These are phyloP conservation scores for Mycena vitilis DNA, from an alignment of 768 basidiomycete species.

Conservation along the genomic window DNA sequence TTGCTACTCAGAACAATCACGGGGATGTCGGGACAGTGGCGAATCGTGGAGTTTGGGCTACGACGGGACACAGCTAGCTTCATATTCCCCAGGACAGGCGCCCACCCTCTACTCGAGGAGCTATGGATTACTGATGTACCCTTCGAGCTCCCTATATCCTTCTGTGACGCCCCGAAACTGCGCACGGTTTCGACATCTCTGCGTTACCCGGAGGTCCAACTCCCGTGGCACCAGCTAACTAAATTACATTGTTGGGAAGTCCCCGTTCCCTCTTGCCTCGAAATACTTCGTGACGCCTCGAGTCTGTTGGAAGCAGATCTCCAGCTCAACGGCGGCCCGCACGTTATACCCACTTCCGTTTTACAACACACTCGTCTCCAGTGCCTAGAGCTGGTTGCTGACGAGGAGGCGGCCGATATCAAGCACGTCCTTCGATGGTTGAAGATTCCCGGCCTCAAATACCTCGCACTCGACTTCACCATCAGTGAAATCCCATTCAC, in stretches of 20 bases:
- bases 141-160: not conserved
- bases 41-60: not conserved
- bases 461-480: not conserved
- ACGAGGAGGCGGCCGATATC: not conserved
- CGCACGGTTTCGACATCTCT: not conserved
- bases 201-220: not conserved
- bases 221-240: constrained; percentile 10
- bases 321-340: not conserved
- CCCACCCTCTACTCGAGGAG: not conserved
- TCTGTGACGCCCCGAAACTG: constrained; percentile 15
- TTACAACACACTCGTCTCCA: not conserved
- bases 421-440: not conserved
- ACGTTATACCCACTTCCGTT: not conserved
- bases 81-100: not conserved
- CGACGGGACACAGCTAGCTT: not conserved
- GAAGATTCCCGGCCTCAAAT: not conserved
- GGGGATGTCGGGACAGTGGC: not conserved
- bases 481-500: not conserved
- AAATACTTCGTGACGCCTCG: not conserved
- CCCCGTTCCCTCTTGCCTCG: not conserved
- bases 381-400: not conserved
- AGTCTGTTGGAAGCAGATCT: constrained; percentile 6
- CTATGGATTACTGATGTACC: not conserved
- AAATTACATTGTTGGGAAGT: not conserved
- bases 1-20: not conserved